phyloP scores from a whole-genome alignment of 2,329 filamentous ascomycete genomes.

The Cercospora berteroae region DNA sequence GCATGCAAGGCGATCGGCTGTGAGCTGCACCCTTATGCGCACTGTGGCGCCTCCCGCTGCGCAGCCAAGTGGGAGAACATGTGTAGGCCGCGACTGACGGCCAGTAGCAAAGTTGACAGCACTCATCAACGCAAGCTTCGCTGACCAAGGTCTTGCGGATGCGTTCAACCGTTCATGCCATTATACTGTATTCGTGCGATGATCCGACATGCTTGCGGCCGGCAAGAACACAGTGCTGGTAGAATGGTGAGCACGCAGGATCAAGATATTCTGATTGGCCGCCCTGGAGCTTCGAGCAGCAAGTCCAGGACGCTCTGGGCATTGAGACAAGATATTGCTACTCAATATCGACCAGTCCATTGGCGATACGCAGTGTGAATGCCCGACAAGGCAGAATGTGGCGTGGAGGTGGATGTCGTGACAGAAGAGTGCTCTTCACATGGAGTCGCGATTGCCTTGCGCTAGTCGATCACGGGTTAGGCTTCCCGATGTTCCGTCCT shows the following conservation, averaged over 20 bases:
- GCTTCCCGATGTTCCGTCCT: not conserved
- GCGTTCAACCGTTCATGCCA: too few relatives aligned
- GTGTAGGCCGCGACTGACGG: too few relatives aligned
- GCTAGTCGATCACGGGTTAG: not conserved
- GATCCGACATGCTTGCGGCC: not conserved
- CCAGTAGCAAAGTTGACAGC: too few relatives aligned
- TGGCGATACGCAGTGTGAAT: not conserved
- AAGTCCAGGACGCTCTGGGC: not conserved
- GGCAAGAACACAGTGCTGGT: too few relatives aligned
- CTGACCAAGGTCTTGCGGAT: too few relatives aligned
- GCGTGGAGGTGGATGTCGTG: not conserved
- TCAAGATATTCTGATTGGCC: too few relatives aligned
- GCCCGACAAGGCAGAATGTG: not conserved
- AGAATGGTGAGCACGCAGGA: too few relatives aligned
- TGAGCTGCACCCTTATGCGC: too few relatives aligned
- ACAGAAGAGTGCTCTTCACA: not conserved
- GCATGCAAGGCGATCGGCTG: too few relatives aligned
- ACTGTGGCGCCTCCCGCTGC: too few relatives aligned
- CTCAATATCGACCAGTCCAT: not conserved
- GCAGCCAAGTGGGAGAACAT: too few relatives aligned
- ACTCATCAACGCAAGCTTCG: too few relatives aligned
- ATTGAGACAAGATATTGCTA: not conserved
- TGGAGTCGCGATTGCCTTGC: not conserved
- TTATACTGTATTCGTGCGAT: not conserved
- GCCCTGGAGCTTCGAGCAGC: not conserved